Conservation (phyloP, 257 asterid species). For the Striga asiatica region DNA sequence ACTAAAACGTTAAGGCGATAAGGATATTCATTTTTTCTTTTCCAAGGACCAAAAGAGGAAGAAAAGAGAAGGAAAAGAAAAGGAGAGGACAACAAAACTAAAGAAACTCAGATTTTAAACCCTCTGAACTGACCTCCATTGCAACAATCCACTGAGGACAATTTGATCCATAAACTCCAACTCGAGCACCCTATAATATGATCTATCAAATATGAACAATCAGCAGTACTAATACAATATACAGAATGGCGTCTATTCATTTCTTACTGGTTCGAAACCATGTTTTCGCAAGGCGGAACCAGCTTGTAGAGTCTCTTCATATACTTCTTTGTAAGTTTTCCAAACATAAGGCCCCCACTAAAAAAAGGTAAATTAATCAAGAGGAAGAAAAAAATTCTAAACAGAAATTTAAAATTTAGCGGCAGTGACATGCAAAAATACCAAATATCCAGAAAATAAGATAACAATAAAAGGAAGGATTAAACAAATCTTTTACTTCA, state of each 20-base stretch:
- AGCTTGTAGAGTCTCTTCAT: conserved; percentile 44
- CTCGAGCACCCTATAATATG: conserved; percentile 55
- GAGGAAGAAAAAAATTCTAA: too few species aligned
- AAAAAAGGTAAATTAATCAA: too few species aligned
- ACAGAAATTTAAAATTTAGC: not conserved
- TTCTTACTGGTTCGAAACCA: conserved; percentile 68
- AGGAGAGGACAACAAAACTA: not conserved
- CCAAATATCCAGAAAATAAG: not conserved
- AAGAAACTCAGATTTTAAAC: not conserved
- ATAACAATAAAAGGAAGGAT: not conserved
- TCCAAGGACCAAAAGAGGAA: too few species aligned
- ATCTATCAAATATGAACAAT: not conserved
- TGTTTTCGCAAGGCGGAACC: conserved; percentile 79
- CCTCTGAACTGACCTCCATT: conserved; percentile 67
- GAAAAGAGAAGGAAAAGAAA: too few species aligned
- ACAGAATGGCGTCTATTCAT: not conserved
- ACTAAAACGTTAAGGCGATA: not conserved
- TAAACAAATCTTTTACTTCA: not conserved
- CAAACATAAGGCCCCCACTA: conserved; percentile 87
- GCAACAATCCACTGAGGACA: conserved; percentile 99
- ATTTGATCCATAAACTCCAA: conserved; percentile 84
- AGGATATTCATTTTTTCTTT: not conserved
- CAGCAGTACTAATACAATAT: not conserved
- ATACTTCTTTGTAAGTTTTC: conserved; percentile 79
- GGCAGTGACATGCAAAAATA: not conserved